phyloP scores from a whole-genome alignment of 2,329 filamentous ascomycete species.

The Nemania abortiva region DNA sequence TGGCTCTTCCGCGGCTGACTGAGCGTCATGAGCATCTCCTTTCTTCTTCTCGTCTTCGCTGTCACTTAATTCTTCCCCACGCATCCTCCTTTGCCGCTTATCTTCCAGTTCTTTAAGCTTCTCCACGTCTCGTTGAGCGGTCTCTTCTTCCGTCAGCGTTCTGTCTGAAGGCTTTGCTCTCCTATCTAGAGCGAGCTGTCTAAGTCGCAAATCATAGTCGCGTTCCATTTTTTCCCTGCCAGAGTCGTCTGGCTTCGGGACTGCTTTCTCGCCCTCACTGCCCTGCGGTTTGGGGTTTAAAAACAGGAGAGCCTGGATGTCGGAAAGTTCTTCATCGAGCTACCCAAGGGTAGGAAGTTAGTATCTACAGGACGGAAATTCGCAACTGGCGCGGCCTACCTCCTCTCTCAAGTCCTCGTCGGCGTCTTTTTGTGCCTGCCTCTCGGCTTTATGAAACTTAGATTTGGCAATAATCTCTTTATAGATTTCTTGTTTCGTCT shows the following conservation, averaged over 20 bases:
- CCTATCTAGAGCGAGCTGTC: conserved; percentile 85
- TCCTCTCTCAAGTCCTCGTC: conserved; percentile 78
- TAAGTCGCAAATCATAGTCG: conserved; percentile 87
- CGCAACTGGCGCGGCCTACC: conserved; percentile 20
- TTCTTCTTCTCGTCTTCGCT: conserved; percentile 54
- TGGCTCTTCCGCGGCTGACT: conserved; percentile 11
- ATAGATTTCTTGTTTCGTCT: conserved; percentile 97
- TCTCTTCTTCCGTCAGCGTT: conserved; percentile 92
- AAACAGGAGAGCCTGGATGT: conserved; percentile 79
- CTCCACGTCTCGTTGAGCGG: conserved; percentile 79
- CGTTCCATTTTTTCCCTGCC: conserved; percentile 79
- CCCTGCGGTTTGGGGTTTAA: conserved; percentile 56
- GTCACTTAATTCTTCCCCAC: conserved; percentile 71
- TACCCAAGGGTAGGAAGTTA: conserved; percentile 56
- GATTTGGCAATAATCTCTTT: conserved; percentile 98
- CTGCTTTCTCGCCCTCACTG: conserved; percentile 45
- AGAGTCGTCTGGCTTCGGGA: conserved; percentile 60
- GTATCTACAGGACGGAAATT: not conserved
- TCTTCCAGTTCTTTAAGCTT: conserved; percentile 84
- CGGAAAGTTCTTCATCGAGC: conserved; percentile 84
- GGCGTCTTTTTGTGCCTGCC: conserved; percentile 91
- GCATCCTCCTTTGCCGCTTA: conserved; percentile 86
- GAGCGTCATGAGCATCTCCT: conserved; percentile 38
- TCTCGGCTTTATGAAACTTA: conserved; percentile 93
- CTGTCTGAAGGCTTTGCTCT: conserved; percentile 87